Conservation (phyloP, 306 rosid species). For the Argentina anserina region DNA sequence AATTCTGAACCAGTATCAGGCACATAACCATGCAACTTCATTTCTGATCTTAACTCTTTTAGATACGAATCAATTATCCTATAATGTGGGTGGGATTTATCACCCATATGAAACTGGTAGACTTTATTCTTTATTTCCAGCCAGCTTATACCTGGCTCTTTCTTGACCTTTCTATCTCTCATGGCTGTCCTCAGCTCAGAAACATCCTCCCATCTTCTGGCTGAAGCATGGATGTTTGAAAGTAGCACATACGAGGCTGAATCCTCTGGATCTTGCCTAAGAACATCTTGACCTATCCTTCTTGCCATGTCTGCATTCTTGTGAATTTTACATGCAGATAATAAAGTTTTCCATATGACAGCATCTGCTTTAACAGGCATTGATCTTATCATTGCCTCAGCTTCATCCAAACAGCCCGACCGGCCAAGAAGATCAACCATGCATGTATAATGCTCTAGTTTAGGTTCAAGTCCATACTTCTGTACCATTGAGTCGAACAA, state of each 20-base stretch:
- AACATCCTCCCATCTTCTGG: conserved; percentile 76
- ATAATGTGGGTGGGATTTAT: conserved; percentile 50
- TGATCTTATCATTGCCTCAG: conserved; percentile 69
- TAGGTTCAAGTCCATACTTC: conserved; percentile 58
- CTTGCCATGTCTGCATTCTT: conserved; percentile 70
- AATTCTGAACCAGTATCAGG: conserved; percentile 69
- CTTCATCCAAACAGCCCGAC: conserved; percentile 77
- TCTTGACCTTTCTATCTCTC: conserved; percentile 65
- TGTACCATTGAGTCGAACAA: conserved; percentile 64
- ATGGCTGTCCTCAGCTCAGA: conserved; percentile 65
- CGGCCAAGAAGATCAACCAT: conserved; percentile 81
- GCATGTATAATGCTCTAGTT: conserved; percentile 80
- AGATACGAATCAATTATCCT: conserved; percentile 58
- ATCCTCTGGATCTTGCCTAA: conserved; percentile 68
- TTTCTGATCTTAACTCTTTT: conserved; percentile 59
- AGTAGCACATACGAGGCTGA: conserved; percentile 75
- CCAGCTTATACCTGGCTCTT: conserved; percentile 88
- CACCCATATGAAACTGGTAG: conserved; percentile 63
- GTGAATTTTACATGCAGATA: conserved; percentile 84
- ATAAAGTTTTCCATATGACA: conserved; percentile 79
- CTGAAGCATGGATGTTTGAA: conserved; percentile 75
- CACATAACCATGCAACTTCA: conserved; percentile 73
- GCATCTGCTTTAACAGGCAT: conserved; percentile 79
- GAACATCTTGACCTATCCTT: conserved; percentile 67
- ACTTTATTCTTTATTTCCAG: conserved; percentile 69